These are phyloP conservation scores for Penicillium bovifimosum DNA, from an alignment of 495 filamentous ascomycete genomes.

Conservation along the genomic window DNA sequence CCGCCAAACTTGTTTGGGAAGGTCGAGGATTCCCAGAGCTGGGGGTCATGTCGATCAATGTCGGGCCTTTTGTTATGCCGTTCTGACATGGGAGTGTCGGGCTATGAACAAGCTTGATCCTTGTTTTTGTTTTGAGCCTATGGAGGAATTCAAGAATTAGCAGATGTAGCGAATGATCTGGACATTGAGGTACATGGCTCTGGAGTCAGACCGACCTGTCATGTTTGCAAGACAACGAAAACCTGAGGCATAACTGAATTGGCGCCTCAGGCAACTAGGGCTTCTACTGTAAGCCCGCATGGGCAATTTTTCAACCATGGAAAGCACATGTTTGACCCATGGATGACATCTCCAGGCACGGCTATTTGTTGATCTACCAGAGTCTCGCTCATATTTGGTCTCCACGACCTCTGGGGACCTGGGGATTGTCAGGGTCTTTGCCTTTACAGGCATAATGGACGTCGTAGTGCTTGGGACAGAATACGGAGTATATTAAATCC, in stretches of 20 bases:
- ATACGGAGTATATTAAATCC: background rate
- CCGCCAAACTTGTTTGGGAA: conserved; percentile 1
- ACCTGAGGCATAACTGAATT: background rate
- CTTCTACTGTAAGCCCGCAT: background rate
- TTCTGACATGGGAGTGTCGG: background rate
- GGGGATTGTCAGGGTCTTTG: background rate
- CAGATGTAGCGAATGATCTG: background rate
- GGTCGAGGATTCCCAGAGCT: background rate
- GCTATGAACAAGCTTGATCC: background rate
- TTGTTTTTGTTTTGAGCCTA: background rate
- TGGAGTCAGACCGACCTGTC: background rate
- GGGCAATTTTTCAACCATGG: background rate
- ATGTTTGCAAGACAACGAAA: background rate
- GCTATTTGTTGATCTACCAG: conserved; percentile 18
- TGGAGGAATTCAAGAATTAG: background rate
- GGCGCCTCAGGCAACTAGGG: background rate
- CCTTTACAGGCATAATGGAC: background rate
- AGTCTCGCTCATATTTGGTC: background rate
- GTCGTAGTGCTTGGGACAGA: too few species aligned
- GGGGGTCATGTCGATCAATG: background rate
- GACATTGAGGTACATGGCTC: too few species aligned
- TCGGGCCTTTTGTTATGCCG: background rate
- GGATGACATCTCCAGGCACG: conserved; percentile 9
- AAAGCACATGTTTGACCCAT: conserved; percentile 11
- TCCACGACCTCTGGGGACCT: background rate